A percentile compares a stretch with the other conserved stretches of the same genome.
These are phyloP conservation scores for Pilobolus umbonatus DNA, from an alignment of 192 early-diverging fungal genomes.

Conservation along the genomic window DNA sequence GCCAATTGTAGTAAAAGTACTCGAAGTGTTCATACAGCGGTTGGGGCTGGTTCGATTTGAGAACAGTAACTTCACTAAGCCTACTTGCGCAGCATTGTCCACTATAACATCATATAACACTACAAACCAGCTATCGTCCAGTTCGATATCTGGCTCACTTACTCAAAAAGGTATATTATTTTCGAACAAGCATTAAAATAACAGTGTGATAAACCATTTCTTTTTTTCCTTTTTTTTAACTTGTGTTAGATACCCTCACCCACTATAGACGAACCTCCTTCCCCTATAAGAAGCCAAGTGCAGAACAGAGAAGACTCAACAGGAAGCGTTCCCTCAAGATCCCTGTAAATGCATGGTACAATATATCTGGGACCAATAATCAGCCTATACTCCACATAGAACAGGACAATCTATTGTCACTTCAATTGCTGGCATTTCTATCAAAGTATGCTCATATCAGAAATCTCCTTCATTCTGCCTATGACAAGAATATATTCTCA, in stretches of 20 bases:
- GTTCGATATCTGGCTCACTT: not conserved
- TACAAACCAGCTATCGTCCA: too few relatives aligned
- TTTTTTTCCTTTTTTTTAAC: not conserved
- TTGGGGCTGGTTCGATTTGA: conserved; percentile 29
- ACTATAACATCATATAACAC: not conserved
- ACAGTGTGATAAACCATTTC: too few relatives aligned
- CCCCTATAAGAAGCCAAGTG: conserved; percentile 16
- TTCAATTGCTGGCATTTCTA: conserved; percentile 84
- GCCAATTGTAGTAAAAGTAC: conserved; percentile 74
- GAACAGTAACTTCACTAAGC: not conserved
- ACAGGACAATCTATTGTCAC: conserved; percentile 75
- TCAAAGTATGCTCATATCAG: conserved; percentile 85
- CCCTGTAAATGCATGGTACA: not conserved
- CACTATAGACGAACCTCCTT: conserved; percentile 19
- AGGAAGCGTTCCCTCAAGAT: conserved; percentile 3
- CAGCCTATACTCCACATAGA: conserved; percentile 54
- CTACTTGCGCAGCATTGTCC: not conserved
- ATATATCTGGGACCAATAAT: not conserved
- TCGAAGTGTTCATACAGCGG: conserved; percentile 55
- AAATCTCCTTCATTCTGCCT: conserved; percentile 43
- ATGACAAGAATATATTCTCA: conserved; percentile 62
- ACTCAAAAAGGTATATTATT: too few relatives aligned
- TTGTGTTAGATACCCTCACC: not conserved
- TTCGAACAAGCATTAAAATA: too few relatives aligned
- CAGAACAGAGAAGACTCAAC: conserved; percentile 14